A percentile compares a stretch with the other conserved stretches of the same genome.
phyloP scores from a whole-genome alignment of 2,329 filamentous ascomycete genomes.

The Gnomoniopsis sp. region DNA sequence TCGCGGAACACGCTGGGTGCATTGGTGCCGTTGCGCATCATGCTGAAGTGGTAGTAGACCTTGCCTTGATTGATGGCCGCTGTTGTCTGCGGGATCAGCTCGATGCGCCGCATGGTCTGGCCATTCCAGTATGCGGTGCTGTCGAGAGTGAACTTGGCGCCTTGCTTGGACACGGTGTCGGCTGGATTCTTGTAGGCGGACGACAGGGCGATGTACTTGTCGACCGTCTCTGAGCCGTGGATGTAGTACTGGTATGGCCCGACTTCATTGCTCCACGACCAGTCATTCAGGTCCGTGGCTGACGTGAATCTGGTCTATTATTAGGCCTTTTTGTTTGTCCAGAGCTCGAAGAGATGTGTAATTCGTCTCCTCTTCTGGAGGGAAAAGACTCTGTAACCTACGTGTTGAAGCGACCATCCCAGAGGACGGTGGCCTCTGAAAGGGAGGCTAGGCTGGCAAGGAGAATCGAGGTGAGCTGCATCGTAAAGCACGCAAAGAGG shows the following conservation, averaged over 20 bases:
- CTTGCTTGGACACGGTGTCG: conserved; percentile 55
- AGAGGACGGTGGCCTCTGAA: conserved; percentile 44
- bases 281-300: conserved; percentile 37
- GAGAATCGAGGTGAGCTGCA: conserved; percentile 8
- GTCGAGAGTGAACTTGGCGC: conserved; percentile 61
- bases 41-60: conserved; percentile 66
- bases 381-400: too few species aligned
- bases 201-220: conserved; percentile 57
- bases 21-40: conserved; percentile 53
- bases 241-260: conserved; percentile 70
- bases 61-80: conserved; percentile 59
- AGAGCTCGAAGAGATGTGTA: too few species aligned
- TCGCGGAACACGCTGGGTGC: conserved; percentile 56
- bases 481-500: too few species aligned
- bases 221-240: conserved; percentile 53
- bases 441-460: conserved; percentile 25
- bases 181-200: conserved; percentile 58
- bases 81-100: conserved; percentile 60
- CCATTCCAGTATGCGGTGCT: conserved; percentile 63
- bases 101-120: conserved; percentile 65
- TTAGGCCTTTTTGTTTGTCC: too few species aligned
- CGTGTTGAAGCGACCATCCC: conserved; percentile 58
- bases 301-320: conserved; percentile 36
- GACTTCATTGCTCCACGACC: conserved; percentile 61
- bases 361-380: too few species aligned